These are phyloP conservation scores for Leishmania tropica DNA, from an alignment of 208 protist species.

Conservation along the genomic window DNA sequence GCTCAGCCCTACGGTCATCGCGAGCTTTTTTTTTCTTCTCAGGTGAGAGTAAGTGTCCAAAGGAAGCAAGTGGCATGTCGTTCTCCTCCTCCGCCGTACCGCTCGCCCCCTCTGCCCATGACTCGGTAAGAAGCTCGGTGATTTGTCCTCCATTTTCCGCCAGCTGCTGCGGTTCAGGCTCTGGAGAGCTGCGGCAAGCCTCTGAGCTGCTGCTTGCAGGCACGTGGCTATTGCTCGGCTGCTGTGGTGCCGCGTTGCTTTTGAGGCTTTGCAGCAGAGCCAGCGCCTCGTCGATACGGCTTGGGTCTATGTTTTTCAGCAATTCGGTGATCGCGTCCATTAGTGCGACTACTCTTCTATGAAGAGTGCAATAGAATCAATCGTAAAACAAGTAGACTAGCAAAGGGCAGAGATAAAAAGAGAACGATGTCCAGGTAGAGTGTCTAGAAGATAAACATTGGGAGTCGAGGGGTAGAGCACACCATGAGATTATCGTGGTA, in stretches of 20 bases:
- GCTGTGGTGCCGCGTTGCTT: neutral
- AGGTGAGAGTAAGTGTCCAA: conserved; percentile 13
- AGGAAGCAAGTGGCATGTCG: conserved; percentile 22
- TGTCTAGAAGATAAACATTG: neutral
- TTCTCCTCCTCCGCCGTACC: conserved; percentile 10
- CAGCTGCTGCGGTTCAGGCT: neutral
- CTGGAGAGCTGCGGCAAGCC: conserved; percentile 1
- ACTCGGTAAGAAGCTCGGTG: neutral
- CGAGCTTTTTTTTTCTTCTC: conserved; percentile 17
- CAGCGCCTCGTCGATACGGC: conserved; percentile 35
- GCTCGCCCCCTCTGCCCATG: conserved; percentile 1
- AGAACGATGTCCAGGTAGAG: neutral
- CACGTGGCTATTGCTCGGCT: neutral
- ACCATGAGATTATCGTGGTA: neutral
- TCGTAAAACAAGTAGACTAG: neutral
- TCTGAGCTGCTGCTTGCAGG: neutral
- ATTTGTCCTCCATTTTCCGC: neutral
- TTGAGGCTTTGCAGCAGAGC: conserved; percentile 32
- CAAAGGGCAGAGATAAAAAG: neutral
- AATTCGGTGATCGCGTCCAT: conserved; percentile 34
- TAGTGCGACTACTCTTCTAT: conserved; percentile 5
- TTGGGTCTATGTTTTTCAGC: conserved; percentile 34
- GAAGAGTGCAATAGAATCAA: neutral
- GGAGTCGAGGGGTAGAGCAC: neutral
- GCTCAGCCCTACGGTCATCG: conserved; percentile 22